Evolutionary conservation across 140 eudicot species (phyloP), one percentile per base, ranked within the genome.

Genomic region (Senecio squalidus): DNA sequence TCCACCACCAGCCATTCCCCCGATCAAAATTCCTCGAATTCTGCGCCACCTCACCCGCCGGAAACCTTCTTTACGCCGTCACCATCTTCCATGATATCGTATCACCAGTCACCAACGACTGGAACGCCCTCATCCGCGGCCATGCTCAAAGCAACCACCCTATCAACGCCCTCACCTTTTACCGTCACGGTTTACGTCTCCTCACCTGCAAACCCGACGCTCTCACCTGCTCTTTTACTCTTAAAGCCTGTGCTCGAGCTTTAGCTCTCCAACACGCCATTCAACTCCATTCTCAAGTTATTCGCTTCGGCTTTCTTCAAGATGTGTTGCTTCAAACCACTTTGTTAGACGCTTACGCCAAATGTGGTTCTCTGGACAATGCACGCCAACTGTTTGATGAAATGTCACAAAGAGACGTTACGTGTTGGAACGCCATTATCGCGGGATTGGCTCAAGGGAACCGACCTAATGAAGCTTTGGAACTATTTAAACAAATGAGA

Each of bases 51-150:
- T 66, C 83, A 38, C 43, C 72, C 60, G 53, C 73, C 58, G 78
- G 74, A 41, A 55, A 39, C 84, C 80, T 80, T 73, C 65, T 65
- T 16, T 84, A 79, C 86, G 86, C 92, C 18, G 55, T 68, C 57
- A 55, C 47, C n/a, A 43, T 83, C 60, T 82, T 85, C 83, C 74
- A 43, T n/a, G 71, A 16, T 55, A 34, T 80, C 26, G 29, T 78
- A 5, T 55, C 9, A 55, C 95, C 97, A 3, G 43, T 36, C 43
- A 85, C 87, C 15, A 85, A 90, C 14, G 97, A 90, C 71, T 91
- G 88, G 94, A 91, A 91, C 81, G 94, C 98, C 70, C 25, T 91
- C 57, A 77, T 91, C 26, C 96, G 98, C 6, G 94, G 96, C 71
- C 80, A 50, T 30, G 85, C 94, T 8, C 74, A 62, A 45, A 78